These are phyloP conservation scores for Hordeum vulgare DNA, from an alignment of 176 grass and related monocot genomes.

Conservation along the genomic window MorexV3_pseudomolecules_assembly NC_058518.1:273508897-273509396, in stretches of 20 bases:
- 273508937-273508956: slow-evolving; percentile 70
- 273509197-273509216: slow-evolving; percentile 76
- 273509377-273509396: slow-evolving; percentile 66
- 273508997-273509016: slow-evolving; percentile 39
- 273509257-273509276: slow-evolving; percentile 35
- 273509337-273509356: slow-evolving; percentile 58
- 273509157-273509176: slow-evolving; percentile 58
- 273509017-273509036: slow-evolving; percentile 76
- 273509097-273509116: slow-evolving; percentile 47
- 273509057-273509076: slow-evolving; percentile 30
- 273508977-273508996: slow-evolving; percentile 57
- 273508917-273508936: slow-evolving; percentile 64
- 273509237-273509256: slow-evolving; percentile 43
- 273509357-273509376: slow-evolving; percentile 75
- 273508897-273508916: slow-evolving; percentile 95
- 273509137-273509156: slow-evolving; percentile 52
- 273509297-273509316: slow-evolving; percentile 41
- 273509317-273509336: slow-evolving; percentile 66
- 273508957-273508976: slow-evolving; percentile 82
- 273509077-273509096: slow-evolving; percentile 45
- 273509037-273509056: slow-evolving; percentile 80
- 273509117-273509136: slow-evolving; percentile 53
- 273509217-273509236: slow-evolving; percentile 42
- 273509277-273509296: slow-evolving; percentile 37
- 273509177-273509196: slow-evolving; percentile 70